Evolutionary conservation across 2,329 filamentous ascomycete species (phyloP), one percentile per base, ranked within the genome.

Genomic region (Furcasterigmium sp.): DNA sequence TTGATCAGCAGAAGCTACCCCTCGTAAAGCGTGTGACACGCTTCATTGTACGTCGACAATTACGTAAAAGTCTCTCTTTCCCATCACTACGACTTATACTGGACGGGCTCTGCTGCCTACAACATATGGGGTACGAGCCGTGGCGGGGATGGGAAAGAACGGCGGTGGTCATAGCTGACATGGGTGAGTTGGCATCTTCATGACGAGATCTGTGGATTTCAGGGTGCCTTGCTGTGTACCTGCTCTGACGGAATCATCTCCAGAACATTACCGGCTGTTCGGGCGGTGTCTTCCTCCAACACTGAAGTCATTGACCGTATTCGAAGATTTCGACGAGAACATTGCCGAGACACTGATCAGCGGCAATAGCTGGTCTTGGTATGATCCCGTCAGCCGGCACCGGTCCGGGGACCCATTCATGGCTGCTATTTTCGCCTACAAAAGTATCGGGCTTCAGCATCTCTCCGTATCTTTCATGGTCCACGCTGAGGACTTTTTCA

Each of bases 31-130:
- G 43, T 25, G 59, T 63, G 30, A 62, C 58, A 3, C 35, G 49
- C 39, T 46, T 64, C 28, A 45, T 61, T 20, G 51, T 66, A 15
- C 57, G 59, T 48, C 60, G 60, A 53, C 57, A 65, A 42, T 42
- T 63, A 37, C 56, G 63, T 15, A 57, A 57, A 49, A 45, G 37
- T 11, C 17, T 64, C 51, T 20, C 11, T 25, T 40, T 46, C 8
- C 1, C 0, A 5, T 20, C 13, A 35, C 35, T 62, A 7, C 8
- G 20, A 7, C 6, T 35, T 8, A 6, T 66, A 39, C 39, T 60
- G 4, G n/a, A 34, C 3, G 55, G 34, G 5, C 47, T 66, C 38
- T 19, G 23, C 40, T 39, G 54, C 36, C 46, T 67, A 36, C 53
- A 63, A 29, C 48, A 51, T 37, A 42, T 63, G 11, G 44, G 46